A percentile compares a stretch with the other conserved stretches of the same genome.
Conservation (phyloP, 2,329 filamentous ascomycete species). For the Cercospora sesami region DNA sequence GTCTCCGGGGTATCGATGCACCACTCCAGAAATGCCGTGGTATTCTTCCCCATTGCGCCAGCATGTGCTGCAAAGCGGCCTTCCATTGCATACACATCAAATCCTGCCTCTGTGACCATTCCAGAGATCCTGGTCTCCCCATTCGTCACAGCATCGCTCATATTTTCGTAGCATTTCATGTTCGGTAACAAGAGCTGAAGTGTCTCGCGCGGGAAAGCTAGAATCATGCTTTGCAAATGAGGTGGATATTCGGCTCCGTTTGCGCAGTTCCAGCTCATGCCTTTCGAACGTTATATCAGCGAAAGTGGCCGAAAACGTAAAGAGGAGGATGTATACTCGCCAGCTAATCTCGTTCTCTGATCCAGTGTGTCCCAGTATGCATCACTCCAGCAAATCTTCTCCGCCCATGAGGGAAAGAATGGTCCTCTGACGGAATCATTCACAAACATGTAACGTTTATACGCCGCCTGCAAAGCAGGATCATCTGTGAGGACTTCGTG, state of each 20-base stretch:
- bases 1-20: conserved; percentile 12
- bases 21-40: conserved; percentile 23
- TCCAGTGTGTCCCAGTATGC: conserved; percentile 23
- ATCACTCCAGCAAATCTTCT: conserved; percentile 25
- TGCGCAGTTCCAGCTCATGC: conserved; percentile 27
- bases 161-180: conserved; percentile 23
- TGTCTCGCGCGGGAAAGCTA: conserved; percentile 7
- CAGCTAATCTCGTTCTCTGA: conserved; percentile 11
- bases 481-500: conserved; percentile 17
- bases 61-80: conserved; percentile 21
- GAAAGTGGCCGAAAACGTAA: not conserved
- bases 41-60: conserved; percentile 15
- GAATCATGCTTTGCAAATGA: conserved; percentile 26
- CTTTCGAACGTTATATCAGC: not conserved
- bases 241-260: conserved; percentile 11
- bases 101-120: conserved; percentile 16
- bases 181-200: conserved; percentile 14
- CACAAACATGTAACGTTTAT: conserved; percentile 23
- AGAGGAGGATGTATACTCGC: not conserved
- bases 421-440: conserved; percentile 24
- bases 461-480: not conserved
- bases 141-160: conserved; percentile 13
- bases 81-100: conserved; percentile 23
- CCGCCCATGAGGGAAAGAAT: conserved; percentile 21
- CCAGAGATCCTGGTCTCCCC: conserved; percentile 17